These are phyloP conservation scores for Syzygium syzygioides DNA, from an alignment of 441 rosid genomes.

Conservation along the genomic window DNA sequence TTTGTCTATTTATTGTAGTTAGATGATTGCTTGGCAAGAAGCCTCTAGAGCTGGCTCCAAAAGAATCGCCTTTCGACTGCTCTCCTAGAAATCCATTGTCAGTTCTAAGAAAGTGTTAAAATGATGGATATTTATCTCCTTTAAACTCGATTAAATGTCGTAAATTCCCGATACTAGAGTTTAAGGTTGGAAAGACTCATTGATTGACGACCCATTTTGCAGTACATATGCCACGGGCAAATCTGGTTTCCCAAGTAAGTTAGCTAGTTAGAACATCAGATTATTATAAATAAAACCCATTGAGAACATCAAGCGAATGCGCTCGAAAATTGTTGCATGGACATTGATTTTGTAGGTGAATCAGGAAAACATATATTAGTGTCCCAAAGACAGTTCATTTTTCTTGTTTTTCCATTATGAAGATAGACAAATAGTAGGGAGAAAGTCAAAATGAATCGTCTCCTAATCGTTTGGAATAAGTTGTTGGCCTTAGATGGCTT, in stretches of 20 bases:
- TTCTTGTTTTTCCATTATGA: background rate
- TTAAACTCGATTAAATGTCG: background rate
- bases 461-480: conserved; percentile 28
- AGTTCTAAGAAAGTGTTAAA: background rate
- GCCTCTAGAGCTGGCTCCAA: background rate
- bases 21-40: background rate
- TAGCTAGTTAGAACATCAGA: background rate
- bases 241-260: background rate
- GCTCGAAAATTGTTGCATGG: background rate
- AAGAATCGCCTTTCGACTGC: background rate
- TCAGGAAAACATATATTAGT: background rate
- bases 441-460: background rate
- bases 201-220: background rate
- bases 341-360: background rate
- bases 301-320: background rate
- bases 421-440: background rate
- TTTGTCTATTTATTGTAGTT: background rate
- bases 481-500: conserved; percentile 27
- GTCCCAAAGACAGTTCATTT: too few species aligned
- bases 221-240: background rate
- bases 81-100: background rate
- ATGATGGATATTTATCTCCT: background rate
- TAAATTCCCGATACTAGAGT: background rate
- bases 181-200: background rate
- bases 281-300: background rate